Base-by-base conservation (phyloP, 78 protist species). In the Dictyostelium capitatum region DNA sequence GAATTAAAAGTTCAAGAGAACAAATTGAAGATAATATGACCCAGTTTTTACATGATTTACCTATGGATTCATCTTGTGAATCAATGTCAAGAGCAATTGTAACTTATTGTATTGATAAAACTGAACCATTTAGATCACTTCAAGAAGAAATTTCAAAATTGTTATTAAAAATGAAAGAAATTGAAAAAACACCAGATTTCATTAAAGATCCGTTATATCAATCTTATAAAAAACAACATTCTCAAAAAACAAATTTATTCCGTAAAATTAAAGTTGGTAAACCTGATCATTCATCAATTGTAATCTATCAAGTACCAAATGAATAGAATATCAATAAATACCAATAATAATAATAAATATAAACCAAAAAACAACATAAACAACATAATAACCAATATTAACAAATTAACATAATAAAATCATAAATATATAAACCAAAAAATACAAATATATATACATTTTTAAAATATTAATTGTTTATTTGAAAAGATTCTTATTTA, bases 241-340 rank as follows among this genome's bases (percentile, higher is more conserved):
- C 83, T 32, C 47, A 77, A 65, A 17, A 59, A 25, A 59, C 77
- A 1, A 87, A 87, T 77, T 47, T 51, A 23, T 28, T 77, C 0
- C 37, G 92, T 77, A 56, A 48, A 75, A 47, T 87, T 32, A 87
- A 84, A 64, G 23, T 28, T 57, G 92, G 92, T 87, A 87, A 87
- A 87, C 92, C 92, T 6, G 92, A 87, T 77, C 92, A 87, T 50
- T 50, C 92, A 1, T 87, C 92, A 15, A 87, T 87, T 17, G 92
- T 87, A 48, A 64, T 87, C 46, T 87, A 87, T 50, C 79, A 87
- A 87, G 83, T 77, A 4, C 74, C 72, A 37, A 23, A 53, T 15
- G 20, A 78, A 17, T 53, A 48, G n/a, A n/a, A n/a, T n/a, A n/a
- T n/a, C n/a, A n/a, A n/a, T n/a, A n/a, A n/a, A n/a, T n/a, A n/a